Evolutionary conservation across 345 rosid species (phyloP).

Genomic region (Gossypium thurberi): DNA sequence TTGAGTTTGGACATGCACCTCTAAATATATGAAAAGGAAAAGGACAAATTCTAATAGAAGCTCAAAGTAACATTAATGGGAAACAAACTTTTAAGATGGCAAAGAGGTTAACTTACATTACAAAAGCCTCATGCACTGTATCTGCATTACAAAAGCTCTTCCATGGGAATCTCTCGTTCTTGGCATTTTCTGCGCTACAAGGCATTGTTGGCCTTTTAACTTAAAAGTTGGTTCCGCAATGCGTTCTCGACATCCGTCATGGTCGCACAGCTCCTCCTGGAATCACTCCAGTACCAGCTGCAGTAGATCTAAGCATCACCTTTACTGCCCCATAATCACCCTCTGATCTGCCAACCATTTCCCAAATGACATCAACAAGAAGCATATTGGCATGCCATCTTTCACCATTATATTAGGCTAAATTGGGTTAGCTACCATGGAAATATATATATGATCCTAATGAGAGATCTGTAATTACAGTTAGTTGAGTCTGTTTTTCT

Average conservation of each 20-base stretch:
- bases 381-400: background rate
- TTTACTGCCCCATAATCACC: constrained; percentile 82
- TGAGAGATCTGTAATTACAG: no score
- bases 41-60: background rate
- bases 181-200: constrained; percentile 71
- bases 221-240: constrained; percentile 64
- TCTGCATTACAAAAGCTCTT: background rate
- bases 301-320: constrained; percentile 95
- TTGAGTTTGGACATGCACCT: no score
- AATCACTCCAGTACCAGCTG: constrained; percentile 89
- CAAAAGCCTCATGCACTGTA: no score
- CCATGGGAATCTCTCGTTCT: constrained; percentile 78
- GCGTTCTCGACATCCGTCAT: constrained; percentile 94
- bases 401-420: background rate
- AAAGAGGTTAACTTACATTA: background rate
- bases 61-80: background rate
- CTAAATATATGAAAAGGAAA: background rate
- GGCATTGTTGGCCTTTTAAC: constrained; percentile 82
- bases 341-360: constrained; percentile 47
- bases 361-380: background rate
- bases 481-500: no score
- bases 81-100: background rate
- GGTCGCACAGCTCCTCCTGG: constrained; percentile 82
- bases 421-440: no score
- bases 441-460: no score